These are phyloP conservation scores for Suzukiozyma palmioleophila DNA, from an alignment of 1,139 yeast species.

Conservation along the genomic window DNA sequence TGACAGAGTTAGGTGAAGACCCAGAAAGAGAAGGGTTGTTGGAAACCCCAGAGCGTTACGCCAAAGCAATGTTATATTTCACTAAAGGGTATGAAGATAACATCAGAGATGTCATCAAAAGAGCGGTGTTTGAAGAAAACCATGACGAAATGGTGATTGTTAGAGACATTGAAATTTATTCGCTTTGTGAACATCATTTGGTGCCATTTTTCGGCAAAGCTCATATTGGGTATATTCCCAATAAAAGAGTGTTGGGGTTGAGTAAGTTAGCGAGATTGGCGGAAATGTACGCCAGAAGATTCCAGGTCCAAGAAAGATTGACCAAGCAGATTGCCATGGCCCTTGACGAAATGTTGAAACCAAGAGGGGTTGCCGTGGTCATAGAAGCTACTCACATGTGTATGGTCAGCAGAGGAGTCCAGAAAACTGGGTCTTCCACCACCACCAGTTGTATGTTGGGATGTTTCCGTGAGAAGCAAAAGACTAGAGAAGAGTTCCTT, in stretches of 20 bases:
- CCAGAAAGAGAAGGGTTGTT: slow-evolving; percentile 80
- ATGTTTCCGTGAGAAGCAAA: slow-evolving; percentile 86
- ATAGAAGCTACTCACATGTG: slow-evolving; percentile 99
- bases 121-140: slow-evolving; percentile 96
- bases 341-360: slow-evolving; percentile 79
- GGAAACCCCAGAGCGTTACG: slow-evolving; percentile 95
- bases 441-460: slow-evolving; percentile 97
- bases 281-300: slow-evolving; percentile 91
- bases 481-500: slow-evolving; percentile 93
- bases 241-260: slow-evolving; percentile 88
- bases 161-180: slow-evolving; percentile 85
- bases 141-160: slow-evolving; percentile 99
- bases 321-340: slow-evolving; percentile 98
- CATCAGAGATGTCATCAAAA: slow-evolving; percentile 81
- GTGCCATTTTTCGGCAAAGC: slow-evolving; percentile 97
- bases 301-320: slow-evolving; percentile 94
- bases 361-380: slow-evolving; percentile 96
- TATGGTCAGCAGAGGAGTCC: slow-evolving; percentile 98
- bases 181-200: slow-evolving; percentile 94
- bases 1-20: slow-evolving; percentile 90
- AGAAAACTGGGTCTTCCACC: slow-evolving; percentile 90
- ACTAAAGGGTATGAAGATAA: slow-evolving; percentile 97
- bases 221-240: slow-evolving; percentile 95
- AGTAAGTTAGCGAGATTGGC: slow-evolving; percentile 93
- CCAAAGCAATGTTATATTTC: slow-evolving; percentile 91